A percentile compares a stretch with the other conserved stretches of the same genome.
These are phyloP conservation scores for Penicillium chermesinum DNA, from an alignment of 495 filamentous ascomycete genomes.

Conservation along the genomic window DNA sequence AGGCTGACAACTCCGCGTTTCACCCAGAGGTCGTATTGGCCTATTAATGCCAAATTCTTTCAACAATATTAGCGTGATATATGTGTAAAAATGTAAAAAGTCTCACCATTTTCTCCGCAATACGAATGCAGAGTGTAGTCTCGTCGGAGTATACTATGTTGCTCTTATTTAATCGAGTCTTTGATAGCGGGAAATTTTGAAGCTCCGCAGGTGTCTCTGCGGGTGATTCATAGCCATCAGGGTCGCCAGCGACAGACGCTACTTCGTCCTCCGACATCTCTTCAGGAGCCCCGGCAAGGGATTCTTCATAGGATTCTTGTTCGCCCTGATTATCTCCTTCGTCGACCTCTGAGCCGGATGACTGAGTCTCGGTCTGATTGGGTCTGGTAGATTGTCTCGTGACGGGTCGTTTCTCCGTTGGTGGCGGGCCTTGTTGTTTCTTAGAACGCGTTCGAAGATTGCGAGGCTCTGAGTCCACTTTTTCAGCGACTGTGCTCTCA, in stretches of 20 bases:
- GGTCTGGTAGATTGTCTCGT: slow-evolving; percentile 5
- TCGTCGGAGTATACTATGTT: slow-evolving; percentile 41
- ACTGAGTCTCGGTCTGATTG: background rate
- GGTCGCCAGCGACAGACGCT: slow-evolving; percentile 22
- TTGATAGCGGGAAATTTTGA: slow-evolving; percentile 42
- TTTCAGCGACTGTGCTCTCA: slow-evolving; percentile 12
- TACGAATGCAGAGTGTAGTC: slow-evolving; percentile 35
- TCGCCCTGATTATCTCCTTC: slow-evolving; percentile 21
- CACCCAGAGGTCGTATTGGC: slow-evolving; percentile 69
- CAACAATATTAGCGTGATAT: slow-evolving; percentile 14
- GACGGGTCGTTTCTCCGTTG: slow-evolving; percentile 4
- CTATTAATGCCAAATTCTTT: slow-evolving; percentile 63
- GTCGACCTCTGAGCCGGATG: background rate
- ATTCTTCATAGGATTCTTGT: slow-evolving; percentile 14
- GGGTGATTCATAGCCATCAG: slow-evolving; percentile 34
- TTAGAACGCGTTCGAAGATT: slow-evolving; percentile 20
- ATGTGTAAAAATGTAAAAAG: no score
- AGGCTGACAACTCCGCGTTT: slow-evolving; percentile 58
- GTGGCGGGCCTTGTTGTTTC: slow-evolving; percentile 17
- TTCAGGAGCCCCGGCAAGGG: background rate
- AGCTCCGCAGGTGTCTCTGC: slow-evolving; percentile 28
- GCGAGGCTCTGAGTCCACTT: slow-evolving; percentile 12
- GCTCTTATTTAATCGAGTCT: slow-evolving; percentile 33
- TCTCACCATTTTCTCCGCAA: slow-evolving; percentile 40
- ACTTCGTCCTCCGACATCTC: slow-evolving; percentile 24